Base-by-base conservation (phyloP, 306 rosid genomes). In the Quercus variabilis region DNA sequence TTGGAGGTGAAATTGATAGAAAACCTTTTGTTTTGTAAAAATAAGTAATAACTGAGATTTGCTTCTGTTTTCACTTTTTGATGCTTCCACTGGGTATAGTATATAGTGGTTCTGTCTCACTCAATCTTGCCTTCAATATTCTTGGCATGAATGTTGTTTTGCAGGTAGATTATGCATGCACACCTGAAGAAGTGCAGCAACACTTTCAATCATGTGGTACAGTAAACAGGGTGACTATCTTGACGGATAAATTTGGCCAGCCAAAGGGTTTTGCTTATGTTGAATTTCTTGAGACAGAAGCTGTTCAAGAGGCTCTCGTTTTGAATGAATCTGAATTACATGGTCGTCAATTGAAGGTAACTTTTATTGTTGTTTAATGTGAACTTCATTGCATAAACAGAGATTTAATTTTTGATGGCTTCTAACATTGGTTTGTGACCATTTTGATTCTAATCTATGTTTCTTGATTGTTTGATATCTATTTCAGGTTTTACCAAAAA, bases 141-240 rank as follows among this genome's bases (percentile, higher is more conserved):
- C 46, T 84, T 77, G 85, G 63, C 70, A 38, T 81, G 71, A 78
- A 74, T 82, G 19, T 28, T 81, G 57, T 83, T 65, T 79, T 85
- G 77, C 87, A 94, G 99, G 99, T 92, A 80, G 99, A 92, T 85
- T 92, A 91, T 84, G 94, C 97, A 52, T 94, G 99, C 89, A 92
- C 99, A 5, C 99, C 99, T 83, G 98, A 95, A 86, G 99, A 95
- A 90, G 99, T 92, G 84, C 97, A 94, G 87, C 95, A 90, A 86
- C 99, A 92, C 87, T 92, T 92, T 81, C 97, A 94, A 78, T 92
- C 97, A 74, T 92, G 97, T 64, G 99, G 97, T 54, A 94, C 97
- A 3, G 97, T 92, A 69, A 94, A 94, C 87, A 86, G 97, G 81
- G 97, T 92, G 79, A 92, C 97, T 28, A 94, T 91, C 80, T 86